Conservation (phyloP, 495 filamentous ascomycete species). For the Daldinia vernicosa region DNA sequence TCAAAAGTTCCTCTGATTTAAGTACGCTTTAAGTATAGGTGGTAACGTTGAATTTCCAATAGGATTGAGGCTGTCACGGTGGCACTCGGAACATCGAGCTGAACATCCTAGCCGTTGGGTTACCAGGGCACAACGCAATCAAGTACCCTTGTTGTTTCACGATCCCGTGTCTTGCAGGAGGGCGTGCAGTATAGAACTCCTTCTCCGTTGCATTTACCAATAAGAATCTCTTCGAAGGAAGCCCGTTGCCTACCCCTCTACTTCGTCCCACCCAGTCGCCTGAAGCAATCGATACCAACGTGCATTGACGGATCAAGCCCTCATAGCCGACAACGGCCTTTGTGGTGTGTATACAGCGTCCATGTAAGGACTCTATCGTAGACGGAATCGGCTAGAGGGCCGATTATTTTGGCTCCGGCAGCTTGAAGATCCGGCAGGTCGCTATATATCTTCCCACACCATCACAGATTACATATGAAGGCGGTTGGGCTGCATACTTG, state of each 20-base stretch:
- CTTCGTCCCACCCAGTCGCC: constrained; percentile 13
- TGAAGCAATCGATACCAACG: constrained; percentile 18
- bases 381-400: constrained; percentile 5
- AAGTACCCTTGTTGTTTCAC: constrained; percentile 36
- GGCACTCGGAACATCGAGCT: constrained; percentile 29
- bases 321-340: constrained; percentile 3
- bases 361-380: neutral
- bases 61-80: constrained; percentile 8
- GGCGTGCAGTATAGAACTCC: constrained; percentile 35
- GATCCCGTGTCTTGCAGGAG: constrained; percentile 31
- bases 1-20: neutral
- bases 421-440: neutral
- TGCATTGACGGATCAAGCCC: constrained; percentile 28
- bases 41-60: constrained; percentile 8
- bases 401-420: constrained; percentile 10
- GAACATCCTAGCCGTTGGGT: constrained; percentile 16
- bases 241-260: constrained; percentile 15
- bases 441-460: constrained; percentile 3
- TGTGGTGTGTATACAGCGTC: neutral
- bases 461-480: constrained; percentile 12
- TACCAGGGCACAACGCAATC: constrained; percentile 17
- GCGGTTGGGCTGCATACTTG: neutral
- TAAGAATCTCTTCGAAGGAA: constrained; percentile 12
- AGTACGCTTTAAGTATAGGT: neutral
- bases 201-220: constrained; percentile 31